These are phyloP conservation scores for Neoboletus subvelutipes DNA, from an alignment of 768 basidiomycete species.

Conservation along the genomic window DNA sequence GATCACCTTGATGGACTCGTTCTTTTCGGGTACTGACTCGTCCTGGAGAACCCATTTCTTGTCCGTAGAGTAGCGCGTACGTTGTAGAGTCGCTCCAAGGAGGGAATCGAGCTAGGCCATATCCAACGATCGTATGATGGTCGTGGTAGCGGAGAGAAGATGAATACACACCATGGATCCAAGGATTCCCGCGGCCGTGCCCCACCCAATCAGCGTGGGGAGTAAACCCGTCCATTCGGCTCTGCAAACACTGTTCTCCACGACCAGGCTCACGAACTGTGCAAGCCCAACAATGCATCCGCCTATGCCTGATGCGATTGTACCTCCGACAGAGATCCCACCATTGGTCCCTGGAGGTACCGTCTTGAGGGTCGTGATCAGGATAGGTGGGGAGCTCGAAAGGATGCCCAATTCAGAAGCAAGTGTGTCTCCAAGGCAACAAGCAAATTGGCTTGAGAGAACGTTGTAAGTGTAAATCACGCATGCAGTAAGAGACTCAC, in stretches of 20 bases:
- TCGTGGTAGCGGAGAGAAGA: neutral
- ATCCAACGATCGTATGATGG: neutral
- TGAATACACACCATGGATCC: conserved; percentile 67
- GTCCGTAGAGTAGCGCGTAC: conserved; percentile 66
- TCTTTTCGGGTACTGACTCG: conserved; percentile 32
- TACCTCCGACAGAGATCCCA: conserved; percentile 74
- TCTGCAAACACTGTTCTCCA: conserved; percentile 63
- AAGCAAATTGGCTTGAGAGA: conserved; percentile 71
- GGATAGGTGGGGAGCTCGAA: conserved; percentile 60
- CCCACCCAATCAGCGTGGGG: conserved; percentile 53
- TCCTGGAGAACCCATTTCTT: conserved; percentile 67
- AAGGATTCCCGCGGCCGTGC: conserved; percentile 64
- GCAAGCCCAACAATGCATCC: conserved; percentile 70
- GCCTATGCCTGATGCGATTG: conserved; percentile 68
- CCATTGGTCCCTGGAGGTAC: conserved; percentile 94
- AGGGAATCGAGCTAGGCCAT: conserved; percentile 71
- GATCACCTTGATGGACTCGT: conserved; percentile 54
- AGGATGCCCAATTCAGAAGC: conserved; percentile 93
- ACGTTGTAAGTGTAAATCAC: conserved; percentile 1
- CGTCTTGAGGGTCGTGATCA: conserved; percentile 72
- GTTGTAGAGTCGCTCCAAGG: conserved; percentile 84
- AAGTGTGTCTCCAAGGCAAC: conserved; percentile 88
- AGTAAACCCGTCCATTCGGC: conserved; percentile 38
- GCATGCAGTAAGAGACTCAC: conserved; percentile 35
- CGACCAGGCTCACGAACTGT: conserved; percentile 52